Conservation (phyloP, 2,329 filamentous ascomycete species). For the Fusarium stilboides region DNA sequence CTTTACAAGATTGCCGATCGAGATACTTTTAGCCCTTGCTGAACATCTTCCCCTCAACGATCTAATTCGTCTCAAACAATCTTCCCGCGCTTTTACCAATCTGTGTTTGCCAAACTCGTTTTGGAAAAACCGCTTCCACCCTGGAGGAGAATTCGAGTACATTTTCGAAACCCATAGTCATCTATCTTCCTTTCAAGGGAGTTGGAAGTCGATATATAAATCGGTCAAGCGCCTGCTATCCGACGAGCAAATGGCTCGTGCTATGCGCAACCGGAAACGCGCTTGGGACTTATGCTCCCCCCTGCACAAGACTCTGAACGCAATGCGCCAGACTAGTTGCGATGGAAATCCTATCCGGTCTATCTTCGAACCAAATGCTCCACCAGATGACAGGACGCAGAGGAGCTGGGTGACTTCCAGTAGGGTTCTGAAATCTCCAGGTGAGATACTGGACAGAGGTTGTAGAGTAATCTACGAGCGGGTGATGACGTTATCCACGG, state of each 20-base stretch:
- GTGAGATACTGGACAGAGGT: not conserved
- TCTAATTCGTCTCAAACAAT: not conserved
- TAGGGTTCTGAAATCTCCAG: not conserved
- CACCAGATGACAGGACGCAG: too few relatives aligned
- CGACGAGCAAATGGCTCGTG: not conserved
- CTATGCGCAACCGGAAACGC: not conserved
- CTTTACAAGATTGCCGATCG: not conserved
- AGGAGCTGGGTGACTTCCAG: not conserved
- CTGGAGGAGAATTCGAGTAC: not conserved
- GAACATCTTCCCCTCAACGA: not conserved
- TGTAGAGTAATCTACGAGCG: not conserved
- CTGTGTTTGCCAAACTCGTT: not conserved
- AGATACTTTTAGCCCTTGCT: not conserved
- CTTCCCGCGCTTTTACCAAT: not conserved
- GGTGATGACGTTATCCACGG: not conserved
- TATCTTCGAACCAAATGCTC: not conserved
- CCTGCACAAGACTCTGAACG: not conserved
- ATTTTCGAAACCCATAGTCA: not conserved
- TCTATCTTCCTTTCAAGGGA: not conserved
- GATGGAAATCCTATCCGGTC: not conserved
- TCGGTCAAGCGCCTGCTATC: not conserved
- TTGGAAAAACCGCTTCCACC: not conserved
- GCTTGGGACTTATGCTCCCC: not conserved
- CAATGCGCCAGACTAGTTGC: not conserved
- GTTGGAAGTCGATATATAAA: constrained; percentile 1